Percentiles rank a stretch among this genome's conserved stretches.
phyloP scores from a whole-genome alignment of 2,329 filamentous ascomycete species.

The Dactylella cylindrospora region DNA sequence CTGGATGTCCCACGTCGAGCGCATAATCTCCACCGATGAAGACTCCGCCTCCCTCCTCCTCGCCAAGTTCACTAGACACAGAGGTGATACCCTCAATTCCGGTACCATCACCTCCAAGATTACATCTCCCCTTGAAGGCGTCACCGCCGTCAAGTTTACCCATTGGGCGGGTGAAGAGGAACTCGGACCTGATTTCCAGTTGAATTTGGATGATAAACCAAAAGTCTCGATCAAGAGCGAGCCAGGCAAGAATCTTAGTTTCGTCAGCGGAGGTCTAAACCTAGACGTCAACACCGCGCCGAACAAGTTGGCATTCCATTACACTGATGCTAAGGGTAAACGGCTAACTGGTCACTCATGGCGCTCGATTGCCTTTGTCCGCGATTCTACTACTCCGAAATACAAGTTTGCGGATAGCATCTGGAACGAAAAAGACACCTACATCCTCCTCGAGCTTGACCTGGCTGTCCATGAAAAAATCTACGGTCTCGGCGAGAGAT shows the following conservation, averaged over 20 bases:
- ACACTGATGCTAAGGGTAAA: slow-evolving; percentile 52
- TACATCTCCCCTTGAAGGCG: slow-evolving; percentile 49
- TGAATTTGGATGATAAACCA: slow-evolving; percentile 52
- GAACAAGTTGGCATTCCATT: slow-evolving; percentile 53
- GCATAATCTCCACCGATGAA: slow-evolving; percentile 11
- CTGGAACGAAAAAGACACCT: slow-evolving; percentile 51
- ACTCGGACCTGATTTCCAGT: slow-evolving; percentile 53
- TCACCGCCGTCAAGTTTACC: slow-evolving; percentile 54
- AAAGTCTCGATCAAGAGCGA: slow-evolving; percentile 49
- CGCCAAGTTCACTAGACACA: slow-evolving; percentile 33
- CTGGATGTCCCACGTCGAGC: slow-evolving; percentile 47
- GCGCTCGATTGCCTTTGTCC: slow-evolving; percentile 54
- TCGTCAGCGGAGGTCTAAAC: slow-evolving; percentile 52
- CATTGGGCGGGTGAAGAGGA: slow-evolving; percentile 53
- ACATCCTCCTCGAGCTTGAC: slow-evolving; percentile 56
- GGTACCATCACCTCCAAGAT: slow-evolving; percentile 45
- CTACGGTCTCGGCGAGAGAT: slow-evolving; percentile 74
- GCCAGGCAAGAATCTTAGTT: slow-evolving; percentile 52
- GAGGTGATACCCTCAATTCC: slow-evolving; percentile 46
- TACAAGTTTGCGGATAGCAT: slow-evolving; percentile 51
- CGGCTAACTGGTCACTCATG: slow-evolving; percentile 53
- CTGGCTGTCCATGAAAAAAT: slow-evolving; percentile 63
- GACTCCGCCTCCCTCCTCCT: slow-evolving; percentile 25
- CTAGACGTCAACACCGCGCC: slow-evolving; percentile 52
- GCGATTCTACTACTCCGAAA: slow-evolving; percentile 47